Conservation (phyloP, 495 filamentous ascomycete genomes). For the Endocarpon pusillum region DNA sequence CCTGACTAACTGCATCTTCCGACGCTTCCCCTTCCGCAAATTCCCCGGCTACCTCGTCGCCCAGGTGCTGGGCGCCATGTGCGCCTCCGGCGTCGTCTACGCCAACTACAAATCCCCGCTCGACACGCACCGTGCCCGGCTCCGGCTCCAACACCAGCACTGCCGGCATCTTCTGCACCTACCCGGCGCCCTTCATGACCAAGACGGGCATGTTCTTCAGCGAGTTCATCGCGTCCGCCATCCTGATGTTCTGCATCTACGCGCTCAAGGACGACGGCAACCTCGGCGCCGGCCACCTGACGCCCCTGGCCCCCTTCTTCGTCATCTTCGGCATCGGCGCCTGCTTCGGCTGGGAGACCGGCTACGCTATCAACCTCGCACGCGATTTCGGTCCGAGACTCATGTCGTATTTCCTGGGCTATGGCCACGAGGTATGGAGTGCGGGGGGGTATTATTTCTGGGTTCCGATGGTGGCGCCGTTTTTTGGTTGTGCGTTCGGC, state of each 20-base stretch:
- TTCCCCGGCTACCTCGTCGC: conserved; percentile 27
- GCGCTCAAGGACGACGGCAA: conserved; percentile 35
- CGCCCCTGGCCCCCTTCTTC: conserved; percentile 11
- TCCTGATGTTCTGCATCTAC: conserved; percentile 37
- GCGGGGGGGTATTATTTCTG: conserved; percentile 35
- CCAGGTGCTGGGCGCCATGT: conserved; percentile 30
- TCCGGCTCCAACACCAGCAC: conserved; percentile 18
- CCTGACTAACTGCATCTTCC: conserved; percentile 35
- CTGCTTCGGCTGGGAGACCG: conserved; percentile 33
- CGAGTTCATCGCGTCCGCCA: conserved; percentile 34
- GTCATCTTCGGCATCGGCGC: conserved; percentile 18
- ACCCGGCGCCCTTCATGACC: conserved; percentile 28
- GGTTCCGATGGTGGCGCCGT: conserved; percentile 32
- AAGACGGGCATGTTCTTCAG: conserved; percentile 34
- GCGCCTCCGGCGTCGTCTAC: conserved; percentile 26
- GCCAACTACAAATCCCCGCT: conserved; percentile 24
- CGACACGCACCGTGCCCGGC: conserved; percentile 20
- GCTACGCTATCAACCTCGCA: conserved; percentile 39
- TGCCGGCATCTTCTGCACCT: conserved; percentile 35
- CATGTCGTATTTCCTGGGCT: conserved; percentile 33
- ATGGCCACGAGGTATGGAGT: conserved; percentile 34
- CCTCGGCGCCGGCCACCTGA: conserved; percentile 18
- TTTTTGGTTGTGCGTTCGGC: conserved; percentile 29
- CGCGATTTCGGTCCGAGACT: conserved; percentile 40
- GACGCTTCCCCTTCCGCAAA: conserved; percentile 32